Base-by-base conservation (phyloP, 2,329 filamentous ascomycete genomes). In the Aspergillus candidus region DNA sequence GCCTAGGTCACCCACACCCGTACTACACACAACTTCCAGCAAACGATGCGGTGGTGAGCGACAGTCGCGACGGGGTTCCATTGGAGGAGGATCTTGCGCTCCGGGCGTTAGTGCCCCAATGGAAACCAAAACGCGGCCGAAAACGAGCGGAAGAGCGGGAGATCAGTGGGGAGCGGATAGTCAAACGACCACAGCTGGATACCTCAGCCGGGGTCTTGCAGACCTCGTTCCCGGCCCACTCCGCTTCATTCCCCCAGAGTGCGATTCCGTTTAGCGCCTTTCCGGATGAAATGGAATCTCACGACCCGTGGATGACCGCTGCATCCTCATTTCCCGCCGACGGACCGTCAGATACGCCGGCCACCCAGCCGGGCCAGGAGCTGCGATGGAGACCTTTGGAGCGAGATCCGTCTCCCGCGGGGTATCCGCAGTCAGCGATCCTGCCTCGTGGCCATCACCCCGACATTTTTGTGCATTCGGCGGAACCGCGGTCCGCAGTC, bases 61-160 rank as follows among this genome's bases (percentile, higher is more conserved):
- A 78, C 29, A 79, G 80, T 12, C 80, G 90, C 35, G 90, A 95
- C 66, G 88, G 88, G 6, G 88, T 96, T 1, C 77, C 83, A 1
- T 69, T 88, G 2, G 88, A 94, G 62, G 90, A 96, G 63, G 90
- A 96, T 64, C 80, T 95, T 64, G 90, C 89, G 2, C 73, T 96
- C 38, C 78, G 89, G 48, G 88, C 89, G 2, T 74, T 96, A 3
- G 75, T 95, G 39, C 89, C 90, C 22, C 84, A 93, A 46, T 79
- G 78, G 65, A 73, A 77, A 52, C 79, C 78, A 1, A 82, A 81
- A 55, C 72, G 78, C 43, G 79, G 79, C 10, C 68, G 79, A 38
- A 71, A 86, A 78, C 55, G 77, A 75, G 50, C 84, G 72, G 48
- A 83, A 74, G 58, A 76, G 76, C 57, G 82, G 77, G 47, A 76